These are phyloP conservation scores for Vitis cinerea DNA, from an alignment of 164 flowering plant genomes.

Conservation along the genomic window DNA sequence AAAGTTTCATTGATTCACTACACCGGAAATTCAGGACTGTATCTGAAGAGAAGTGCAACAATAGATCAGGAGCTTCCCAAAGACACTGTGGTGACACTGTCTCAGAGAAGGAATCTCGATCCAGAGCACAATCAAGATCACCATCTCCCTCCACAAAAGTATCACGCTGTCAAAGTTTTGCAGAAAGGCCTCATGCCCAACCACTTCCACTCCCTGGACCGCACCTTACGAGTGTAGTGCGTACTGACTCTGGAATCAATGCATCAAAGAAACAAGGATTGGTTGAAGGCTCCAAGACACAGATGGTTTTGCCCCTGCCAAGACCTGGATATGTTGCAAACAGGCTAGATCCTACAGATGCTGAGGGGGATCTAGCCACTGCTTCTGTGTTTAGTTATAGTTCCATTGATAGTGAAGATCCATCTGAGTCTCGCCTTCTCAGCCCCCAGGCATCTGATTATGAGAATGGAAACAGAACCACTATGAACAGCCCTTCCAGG, in stretches of 20 bases:
- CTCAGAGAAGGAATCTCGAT: constrained; percentile 61
- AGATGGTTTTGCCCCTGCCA: constrained; percentile 52
- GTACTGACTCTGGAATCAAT: constrained; percentile 63
- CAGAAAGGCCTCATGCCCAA: constrained; percentile 71
- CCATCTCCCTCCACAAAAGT: constrained; percentile 77
- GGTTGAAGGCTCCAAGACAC: constrained; percentile 51
- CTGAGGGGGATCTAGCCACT: constrained; percentile 58
- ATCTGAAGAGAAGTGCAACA: constrained; percentile 53
- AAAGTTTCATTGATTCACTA: constrained; percentile 64
- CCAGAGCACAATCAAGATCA: constrained; percentile 66
- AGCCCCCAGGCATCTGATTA: constrained; percentile 45
- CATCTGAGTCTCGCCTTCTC: constrained; percentile 52
- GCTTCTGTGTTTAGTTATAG: constrained; percentile 74
- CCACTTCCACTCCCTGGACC: constrained; percentile 83
- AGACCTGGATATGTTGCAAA: constrained; percentile 49
- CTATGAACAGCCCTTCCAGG: too few relatives aligned
- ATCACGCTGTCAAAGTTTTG: constrained; percentile 90
- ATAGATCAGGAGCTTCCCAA: constrained; percentile 54
- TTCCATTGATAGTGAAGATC: constrained; percentile 81
- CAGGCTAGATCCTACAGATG: constrained; percentile 47
- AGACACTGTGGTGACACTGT: constrained; percentile 54
- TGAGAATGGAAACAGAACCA: too few relatives aligned
- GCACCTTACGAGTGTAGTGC: constrained; percentile 40
- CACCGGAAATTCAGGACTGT: constrained; percentile 62
- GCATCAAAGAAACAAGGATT: constrained; percentile 40